phyloP scores from a whole-genome alignment of 2,329 filamentous ascomycete genomes.

The Thelonectria blattea region DNA sequence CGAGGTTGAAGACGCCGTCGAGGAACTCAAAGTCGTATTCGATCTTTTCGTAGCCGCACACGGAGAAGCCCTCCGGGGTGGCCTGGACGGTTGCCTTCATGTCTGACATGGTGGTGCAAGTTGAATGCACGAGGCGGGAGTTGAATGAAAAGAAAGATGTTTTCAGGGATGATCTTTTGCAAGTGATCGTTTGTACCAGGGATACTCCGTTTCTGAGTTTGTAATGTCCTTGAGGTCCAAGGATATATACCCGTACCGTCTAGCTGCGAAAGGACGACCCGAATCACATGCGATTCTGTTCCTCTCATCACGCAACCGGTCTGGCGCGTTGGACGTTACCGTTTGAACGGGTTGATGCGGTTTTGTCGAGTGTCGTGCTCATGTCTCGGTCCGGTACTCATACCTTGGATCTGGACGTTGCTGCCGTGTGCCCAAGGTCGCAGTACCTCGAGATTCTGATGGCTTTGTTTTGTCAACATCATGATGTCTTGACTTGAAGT shows the following conservation, averaged over 20 bases:
- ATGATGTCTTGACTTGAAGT: not conserved
- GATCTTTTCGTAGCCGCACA: constrained; percentile 77
- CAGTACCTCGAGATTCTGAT: not conserved
- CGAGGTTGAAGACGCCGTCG: constrained; percentile 68
- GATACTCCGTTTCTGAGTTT: no score
- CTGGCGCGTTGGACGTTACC: not conserved
- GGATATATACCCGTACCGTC: not conserved
- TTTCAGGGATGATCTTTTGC: not conserved
- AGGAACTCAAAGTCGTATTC: constrained; percentile 78
- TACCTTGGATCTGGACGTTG: not conserved
- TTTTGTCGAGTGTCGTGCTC: not conserved
- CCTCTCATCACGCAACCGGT: not conserved
- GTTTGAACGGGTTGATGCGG: not conserved
- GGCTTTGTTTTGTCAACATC: not conserved
- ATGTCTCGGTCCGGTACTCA: not conserved
- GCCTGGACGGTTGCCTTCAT: constrained; percentile 69
- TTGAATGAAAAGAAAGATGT: not conserved
- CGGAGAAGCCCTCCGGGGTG: constrained; percentile 70
- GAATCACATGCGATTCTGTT: not conserved
- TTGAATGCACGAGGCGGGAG: not conserved
- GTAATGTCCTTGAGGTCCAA: no score
- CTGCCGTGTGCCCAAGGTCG: not conserved
- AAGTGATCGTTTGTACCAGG: no score
- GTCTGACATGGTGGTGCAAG: constrained; percentile 65
- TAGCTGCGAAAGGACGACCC: not conserved